phyloP scores from a whole-genome alignment of 2,329 filamentous ascomycete genomes.

The Pyrenochaeta sp. region DNA sequence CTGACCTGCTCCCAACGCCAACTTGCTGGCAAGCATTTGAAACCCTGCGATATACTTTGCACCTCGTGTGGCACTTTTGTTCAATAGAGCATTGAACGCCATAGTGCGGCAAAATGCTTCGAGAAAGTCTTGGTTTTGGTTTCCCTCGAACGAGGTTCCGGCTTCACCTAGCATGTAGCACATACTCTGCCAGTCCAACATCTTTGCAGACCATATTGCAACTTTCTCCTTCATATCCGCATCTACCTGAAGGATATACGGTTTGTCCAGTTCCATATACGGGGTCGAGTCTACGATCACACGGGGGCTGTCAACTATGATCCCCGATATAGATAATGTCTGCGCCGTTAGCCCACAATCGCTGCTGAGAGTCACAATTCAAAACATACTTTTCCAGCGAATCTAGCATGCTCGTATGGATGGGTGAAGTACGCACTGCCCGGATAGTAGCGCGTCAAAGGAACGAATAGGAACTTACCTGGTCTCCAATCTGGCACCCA shows the following conservation, averaged over 20 bases:
- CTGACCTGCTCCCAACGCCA: neutral
- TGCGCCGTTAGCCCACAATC: neutral
- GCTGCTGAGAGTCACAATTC: neutral
- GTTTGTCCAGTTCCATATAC: neutral
- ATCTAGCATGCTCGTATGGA: neutral
- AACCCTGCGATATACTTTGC: neutral
- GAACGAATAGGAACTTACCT: conserved; percentile 4
- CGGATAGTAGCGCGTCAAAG: conserved; percentile 1
- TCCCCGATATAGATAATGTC: neutral
- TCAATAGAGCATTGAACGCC: neutral
- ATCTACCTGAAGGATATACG: neutral
- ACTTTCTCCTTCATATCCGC: neutral
- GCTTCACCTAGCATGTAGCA: neutral
- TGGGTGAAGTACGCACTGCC: neutral
- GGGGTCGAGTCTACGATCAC: neutral
- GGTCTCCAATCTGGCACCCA: conserved; percentile 21
- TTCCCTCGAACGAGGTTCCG: neutral
- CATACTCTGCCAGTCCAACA: neutral
- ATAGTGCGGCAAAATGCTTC: neutral
- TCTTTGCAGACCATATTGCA: neutral
- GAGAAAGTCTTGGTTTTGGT: neutral
- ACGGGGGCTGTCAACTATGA: neutral
- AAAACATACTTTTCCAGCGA: neutral
- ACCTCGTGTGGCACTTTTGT: neutral
- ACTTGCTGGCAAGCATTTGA: neutral